These are phyloP conservation scores for Geranomyces variabilis DNA, from an alignment of 192 early-diverging fungal species.

Conservation along the genomic window DNA sequence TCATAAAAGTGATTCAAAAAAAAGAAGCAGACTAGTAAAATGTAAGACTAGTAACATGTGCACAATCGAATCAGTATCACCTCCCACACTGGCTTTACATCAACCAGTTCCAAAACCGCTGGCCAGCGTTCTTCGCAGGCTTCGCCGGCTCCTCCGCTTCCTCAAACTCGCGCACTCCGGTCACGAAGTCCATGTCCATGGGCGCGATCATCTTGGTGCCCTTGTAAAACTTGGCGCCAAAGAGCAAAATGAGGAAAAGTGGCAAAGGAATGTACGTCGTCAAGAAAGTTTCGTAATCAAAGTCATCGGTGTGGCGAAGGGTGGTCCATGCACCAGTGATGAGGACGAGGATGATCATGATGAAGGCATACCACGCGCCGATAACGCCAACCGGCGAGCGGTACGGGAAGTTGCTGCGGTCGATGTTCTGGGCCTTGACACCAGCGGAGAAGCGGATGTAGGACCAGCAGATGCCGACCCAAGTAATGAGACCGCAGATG, in stretches of 20 bases:
- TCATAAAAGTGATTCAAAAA: no score
- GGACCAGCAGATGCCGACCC: constrained; percentile 38
- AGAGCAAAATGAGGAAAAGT: constrained; percentile 8
- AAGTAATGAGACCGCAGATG: constrained; percentile 36
- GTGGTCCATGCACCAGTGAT: constrained; percentile 8
- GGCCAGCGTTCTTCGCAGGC: background rate
- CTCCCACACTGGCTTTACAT: no score
- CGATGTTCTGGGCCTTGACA: constrained; percentile 17
- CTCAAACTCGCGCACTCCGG: constrained; percentile 14
- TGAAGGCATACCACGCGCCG: constrained; percentile 16
- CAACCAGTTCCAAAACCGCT: constrained; percentile 15
- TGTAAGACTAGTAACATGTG: no score
- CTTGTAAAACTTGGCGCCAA: constrained; percentile 6
- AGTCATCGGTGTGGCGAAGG: background rate
- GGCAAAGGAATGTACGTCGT: constrained; percentile 9
- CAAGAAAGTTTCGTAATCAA: constrained; percentile 2
- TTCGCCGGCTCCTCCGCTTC: background rate
- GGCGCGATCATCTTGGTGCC: background rate
- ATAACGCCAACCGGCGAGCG: background rate
- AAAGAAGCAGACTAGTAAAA: no score
- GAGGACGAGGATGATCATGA: constrained; percentile 15
- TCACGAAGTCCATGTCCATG: constrained; percentile 17
- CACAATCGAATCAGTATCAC: no score
- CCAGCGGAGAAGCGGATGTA: constrained; percentile 39
- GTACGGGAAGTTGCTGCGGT: constrained; percentile 12